Base-by-base conservation (phyloP, 192 early-diverging fungal species). In the Linnemannia hyalina region DNA sequence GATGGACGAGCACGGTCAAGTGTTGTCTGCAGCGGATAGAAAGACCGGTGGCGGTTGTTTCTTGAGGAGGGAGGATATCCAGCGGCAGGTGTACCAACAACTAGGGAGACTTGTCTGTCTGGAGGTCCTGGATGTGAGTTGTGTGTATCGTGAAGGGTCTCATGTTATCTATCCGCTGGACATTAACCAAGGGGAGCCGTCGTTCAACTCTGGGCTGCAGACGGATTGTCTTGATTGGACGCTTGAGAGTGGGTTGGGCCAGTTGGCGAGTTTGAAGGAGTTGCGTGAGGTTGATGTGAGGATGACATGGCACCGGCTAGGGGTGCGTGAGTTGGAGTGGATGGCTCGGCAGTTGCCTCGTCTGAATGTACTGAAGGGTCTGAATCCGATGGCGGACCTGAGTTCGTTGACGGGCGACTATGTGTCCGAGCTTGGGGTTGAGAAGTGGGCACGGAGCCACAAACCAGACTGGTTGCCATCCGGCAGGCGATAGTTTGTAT, bases 161-260 rank as follows among this genome's bases (percentile, higher is more conserved):
- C 60, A 23, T 0, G 55, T 13, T 65, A 65, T 65, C 15, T 65
- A 29, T 32, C 60, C 60, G n/a, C 11, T 15, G 10, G 26, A 32
- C 60, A 65, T 0, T 29, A 65, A 16, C 60, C 60, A 32, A 4
- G 29, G 60, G 0, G 60, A 65, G 11, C 60, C 10, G 13, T 65
- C 13, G 29, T 35, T 65, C 26, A 65, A 65, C 60, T 32, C n/a
- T 29, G 60, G 60, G 10, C 60, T 65, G 26, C 60, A 65, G 29
- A 65, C 60, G 9, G 60, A 65, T 32, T 35, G 60, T 65, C 26
- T 65, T 26, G 60, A 65, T 65, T 65, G 60, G 60, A 65, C 60
- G 13, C 26, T 65, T 13, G 60, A 65, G 60, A 65, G 60, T 32
- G 60, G 60, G 13, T 29, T 65, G 29, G 60, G 60, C 10, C 60